Conservation (phyloP, 331 rosid genomes). For the Prunus yedoensis region DNA sequence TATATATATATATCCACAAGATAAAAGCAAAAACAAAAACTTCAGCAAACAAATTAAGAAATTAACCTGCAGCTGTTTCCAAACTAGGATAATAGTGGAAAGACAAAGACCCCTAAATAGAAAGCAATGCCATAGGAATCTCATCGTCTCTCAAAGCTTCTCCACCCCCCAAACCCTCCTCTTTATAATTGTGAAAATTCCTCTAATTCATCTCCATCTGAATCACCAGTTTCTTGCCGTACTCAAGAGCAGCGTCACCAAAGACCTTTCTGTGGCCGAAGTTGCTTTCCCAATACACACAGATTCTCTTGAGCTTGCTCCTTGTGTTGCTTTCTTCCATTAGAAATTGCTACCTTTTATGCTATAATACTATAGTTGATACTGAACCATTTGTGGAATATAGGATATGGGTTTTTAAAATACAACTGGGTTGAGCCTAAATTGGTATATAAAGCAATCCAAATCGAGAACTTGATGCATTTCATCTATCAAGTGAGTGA, state of each 20-base stretch:
- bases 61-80: neutral
- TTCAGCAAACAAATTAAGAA: neutral
- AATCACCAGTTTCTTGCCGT: conserved; percentile 68
- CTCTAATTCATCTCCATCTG: neutral
- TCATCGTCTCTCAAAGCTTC: neutral
- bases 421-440: conserved; percentile 35
- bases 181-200: neutral
- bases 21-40: neutral
- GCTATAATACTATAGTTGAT: conserved; percentile 23
- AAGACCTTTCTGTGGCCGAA: conserved; percentile 73
- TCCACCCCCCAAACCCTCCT: neutral
- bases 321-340: conserved; percentile 58
- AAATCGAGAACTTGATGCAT: conserved; percentile 24
- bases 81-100: neutral
- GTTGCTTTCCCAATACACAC: conserved; percentile 91
- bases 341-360: conserved; percentile 32
- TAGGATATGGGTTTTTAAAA: conserved; percentile 9
- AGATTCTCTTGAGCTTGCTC: conserved; percentile 67
- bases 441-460: conserved; percentile 23
- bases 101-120: neutral
- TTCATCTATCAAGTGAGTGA: conserved; percentile 23
- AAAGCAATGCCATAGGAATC: neutral
- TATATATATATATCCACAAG: neutral
- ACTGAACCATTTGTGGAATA: conserved; percentile 35
- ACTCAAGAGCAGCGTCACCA: conserved; percentile 72